Evolutionary conservation across 257 asterid species (phyloP), one percentile per base, ranked within the genome.

Genomic region (Solanum rostratum): DNA sequence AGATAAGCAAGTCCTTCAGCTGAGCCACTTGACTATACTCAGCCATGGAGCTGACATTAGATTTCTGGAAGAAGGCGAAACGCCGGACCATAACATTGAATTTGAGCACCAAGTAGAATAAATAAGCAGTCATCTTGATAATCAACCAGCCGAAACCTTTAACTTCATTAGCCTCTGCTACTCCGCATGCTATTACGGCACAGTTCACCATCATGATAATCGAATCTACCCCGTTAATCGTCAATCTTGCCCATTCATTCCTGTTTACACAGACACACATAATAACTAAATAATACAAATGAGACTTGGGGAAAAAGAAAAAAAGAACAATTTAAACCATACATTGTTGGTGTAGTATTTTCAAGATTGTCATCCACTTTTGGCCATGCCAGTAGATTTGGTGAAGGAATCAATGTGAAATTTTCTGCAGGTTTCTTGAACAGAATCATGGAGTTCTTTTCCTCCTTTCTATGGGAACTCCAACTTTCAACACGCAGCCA

Each of bases 71-170:
- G 66, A 81, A 81, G 20, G 70, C 10, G 12, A 30, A 81, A 5
- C 27, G 29, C 57, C 57, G 78, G 57, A 30, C 12, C 6, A 83
- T 59, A n/a, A 53, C 85, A 63, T 63, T 50, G 68, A 83, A 46
- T 63, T 82, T 88, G 62, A 29, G n/a, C 30, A 54, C 54, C 88
- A 86, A 39, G 79, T 85, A 86, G 37, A 81, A 30, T 10, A 88
- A 80, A 24, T 89, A 88, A 41, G 84, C 88, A 63, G 27, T 59
- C 88, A 89, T 55, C 76, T 74, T 74, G 46, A 84, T 6, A 12
- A 76, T 43, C 85, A 88, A 57, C 73, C 73, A 73, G 86, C 88
- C 82, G 76, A 83, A 83, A 29, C 82, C 82, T 22, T 73, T 84
- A 7, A 65, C 46, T 30, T 60, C 81, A 49, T 84, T 60, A 22